Evolutionary conservation across 495 filamentous ascomycete species (phyloP), one percentile per base, ranked within the genome.

Genomic region (Sordaria brevicollis): DNA sequence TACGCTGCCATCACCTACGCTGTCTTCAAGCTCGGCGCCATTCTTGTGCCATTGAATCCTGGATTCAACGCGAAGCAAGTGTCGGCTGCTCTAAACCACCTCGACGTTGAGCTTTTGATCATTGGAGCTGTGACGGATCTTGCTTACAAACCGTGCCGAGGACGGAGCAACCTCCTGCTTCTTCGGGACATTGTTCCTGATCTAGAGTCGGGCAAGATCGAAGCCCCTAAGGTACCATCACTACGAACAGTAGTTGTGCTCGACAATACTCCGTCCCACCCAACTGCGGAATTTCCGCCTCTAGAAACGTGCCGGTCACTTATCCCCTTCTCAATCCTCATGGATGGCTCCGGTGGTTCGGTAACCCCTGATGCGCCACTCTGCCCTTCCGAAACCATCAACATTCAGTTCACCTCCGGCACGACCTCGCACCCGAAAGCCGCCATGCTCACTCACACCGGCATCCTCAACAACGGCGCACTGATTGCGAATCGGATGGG

Each of bases 351-450:
- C 78, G 29, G 78, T 78, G 43, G 84, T 77, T 37, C 76, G 3
- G 67, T 85, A 11, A 73, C 66, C 29, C 82, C 85, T 1, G 83
- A 85, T 74, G 17, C 78, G 49, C 77, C 81, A 2, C 83, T 97
- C 19, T 80, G 83, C 13, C 82, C 87, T 0, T 75, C 88, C 69
- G 95, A 99, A 17, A 88, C 91, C 3, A 89, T 96, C 57, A 97
- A 97, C 77, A 97, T 99, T 72, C 95, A 99, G 76, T 99, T 97
- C 80, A 99, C 95, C 8, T 94, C 91, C 7, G 95, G 94, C 34
- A 99, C 94, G 7, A 99, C 94, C 0, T 89, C 89, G 1, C 82
- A 86, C 76, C 95, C 95, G 3, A 99, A 99, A 82, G 95, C 95
- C 0, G 93, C 94, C 1, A 96, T 93, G 80, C 85, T 99, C 4